Percentiles rank a stretch among this genome's conserved stretches.
These are phyloP conservation scores for Lipomyces lipofer DNA, from an alignment of 805 yeast species.

Conservation along the genomic window DNA sequence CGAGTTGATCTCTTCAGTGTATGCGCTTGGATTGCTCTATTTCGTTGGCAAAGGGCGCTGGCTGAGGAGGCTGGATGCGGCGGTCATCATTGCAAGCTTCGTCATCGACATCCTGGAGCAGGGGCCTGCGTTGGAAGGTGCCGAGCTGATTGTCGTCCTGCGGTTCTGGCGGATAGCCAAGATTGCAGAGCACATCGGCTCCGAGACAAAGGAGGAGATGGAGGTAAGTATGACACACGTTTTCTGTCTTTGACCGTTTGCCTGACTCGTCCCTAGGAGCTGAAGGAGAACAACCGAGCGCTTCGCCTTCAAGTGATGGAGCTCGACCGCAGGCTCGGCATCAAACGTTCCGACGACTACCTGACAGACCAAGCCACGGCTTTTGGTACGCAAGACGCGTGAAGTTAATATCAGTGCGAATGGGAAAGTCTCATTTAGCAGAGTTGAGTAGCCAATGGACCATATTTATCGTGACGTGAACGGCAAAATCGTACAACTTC, in stretches of 20 bases:
- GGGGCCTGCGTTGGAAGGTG: background rate
- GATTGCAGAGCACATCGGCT: background rate
- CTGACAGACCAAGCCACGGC: background rate
- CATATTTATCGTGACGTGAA: no score
- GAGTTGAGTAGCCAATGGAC: no score
- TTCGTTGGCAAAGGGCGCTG: background rate
- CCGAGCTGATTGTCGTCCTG: background rate
- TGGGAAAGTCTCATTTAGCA: constrained; percentile 7
- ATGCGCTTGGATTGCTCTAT: background rate
- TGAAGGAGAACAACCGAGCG: background rate
- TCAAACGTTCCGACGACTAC: background rate
- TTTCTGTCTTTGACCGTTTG: background rate
- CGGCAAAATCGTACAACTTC: no score
- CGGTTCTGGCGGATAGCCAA: constrained; percentile 3
- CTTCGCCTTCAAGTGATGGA: background rate
- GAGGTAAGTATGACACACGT: background rate
- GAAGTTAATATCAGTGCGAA: constrained; percentile 1
- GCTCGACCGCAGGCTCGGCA: background rate
- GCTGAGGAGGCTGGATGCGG: background rate
- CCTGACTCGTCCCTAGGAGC: background rate
- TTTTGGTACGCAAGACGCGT: background rate
- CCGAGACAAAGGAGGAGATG: background rate
- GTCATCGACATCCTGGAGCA: background rate
- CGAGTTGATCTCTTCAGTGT: background rate
- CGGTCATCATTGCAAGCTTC: background rate